Percentiles rank a stretch among this genome's conserved stretches.
phyloP scores from a whole-genome alignment of 768 basidiomycete species.

The Tulasnella sp. region DNA sequence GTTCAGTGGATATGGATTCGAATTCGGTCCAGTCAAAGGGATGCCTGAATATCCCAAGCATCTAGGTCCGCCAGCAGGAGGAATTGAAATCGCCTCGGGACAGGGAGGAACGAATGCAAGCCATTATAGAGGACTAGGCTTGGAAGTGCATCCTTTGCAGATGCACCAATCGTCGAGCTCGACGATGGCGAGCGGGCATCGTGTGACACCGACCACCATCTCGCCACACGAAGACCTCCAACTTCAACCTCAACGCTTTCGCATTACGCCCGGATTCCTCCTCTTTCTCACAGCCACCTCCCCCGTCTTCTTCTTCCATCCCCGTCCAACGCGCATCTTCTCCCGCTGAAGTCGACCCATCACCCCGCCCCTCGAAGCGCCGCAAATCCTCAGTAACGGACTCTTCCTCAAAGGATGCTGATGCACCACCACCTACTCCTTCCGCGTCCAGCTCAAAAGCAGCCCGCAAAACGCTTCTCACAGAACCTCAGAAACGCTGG shows the following conservation, averaged over 20 bases:
- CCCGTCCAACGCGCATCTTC: conserved; percentile 28
- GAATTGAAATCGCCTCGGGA: no score
- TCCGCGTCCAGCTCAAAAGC: conserved; percentile 16
- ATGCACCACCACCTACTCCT: conserved; percentile 28
- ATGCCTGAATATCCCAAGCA: conserved; percentile 28
- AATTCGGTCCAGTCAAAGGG: conserved; percentile 45
- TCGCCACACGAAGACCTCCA: not conserved
- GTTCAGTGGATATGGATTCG: conserved; percentile 53
- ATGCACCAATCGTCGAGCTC: not conserved
- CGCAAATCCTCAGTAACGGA: conserved; percentile 29
- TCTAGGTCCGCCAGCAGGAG: not conserved
- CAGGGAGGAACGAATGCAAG: not conserved
- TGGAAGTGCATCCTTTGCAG: not conserved
- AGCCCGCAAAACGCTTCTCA: conserved; percentile 61
- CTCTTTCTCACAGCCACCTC: not conserved
- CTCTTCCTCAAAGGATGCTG: conserved; percentile 24
- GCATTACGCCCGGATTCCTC: not conserved
- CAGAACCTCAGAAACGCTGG: conserved; percentile 78
- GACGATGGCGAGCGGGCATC: not conserved
- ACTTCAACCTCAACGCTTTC: not conserved
- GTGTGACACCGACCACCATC: not conserved
- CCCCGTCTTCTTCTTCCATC: conserved; percentile 22
- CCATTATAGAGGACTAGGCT: not conserved
- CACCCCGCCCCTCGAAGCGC: conserved; percentile 20
- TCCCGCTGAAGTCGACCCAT: not conserved